phyloP scores from a whole-genome alignment of 768 basidiomycete genomes.

The Vararia minispora region DNA sequence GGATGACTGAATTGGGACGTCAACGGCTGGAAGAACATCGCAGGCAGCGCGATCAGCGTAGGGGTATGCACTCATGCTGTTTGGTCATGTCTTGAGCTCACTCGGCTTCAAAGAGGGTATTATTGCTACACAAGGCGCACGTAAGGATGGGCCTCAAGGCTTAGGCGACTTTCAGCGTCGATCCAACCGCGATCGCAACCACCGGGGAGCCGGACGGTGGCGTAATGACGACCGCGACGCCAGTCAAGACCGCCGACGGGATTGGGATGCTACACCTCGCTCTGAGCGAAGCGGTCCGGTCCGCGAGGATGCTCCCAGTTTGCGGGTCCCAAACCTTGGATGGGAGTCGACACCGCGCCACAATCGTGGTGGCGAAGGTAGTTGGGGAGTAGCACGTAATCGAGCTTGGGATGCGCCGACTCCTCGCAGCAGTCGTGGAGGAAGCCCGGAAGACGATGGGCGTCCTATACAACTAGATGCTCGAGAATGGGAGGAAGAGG shows the following conservation, averaged over 20 bases:
- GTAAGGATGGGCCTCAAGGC: conserved; percentile 56
- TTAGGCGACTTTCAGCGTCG: conserved; percentile 89
- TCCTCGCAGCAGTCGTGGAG: conserved; percentile 53
- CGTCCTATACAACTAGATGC: conserved; percentile 55
- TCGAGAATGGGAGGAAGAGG: conserved; percentile 97
- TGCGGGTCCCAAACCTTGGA: conserved; percentile 82
- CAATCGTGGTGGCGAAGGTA: conserved; percentile 39
- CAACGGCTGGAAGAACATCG: conserved; percentile 69
- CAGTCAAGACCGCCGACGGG: conserved; percentile 21
- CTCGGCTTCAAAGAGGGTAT: conserved; percentile 50
- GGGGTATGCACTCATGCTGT: conserved; percentile 31
- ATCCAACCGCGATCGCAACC: conserved; percentile 56
- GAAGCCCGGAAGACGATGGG: conserved; percentile 61
- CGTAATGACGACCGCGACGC: conserved; percentile 23
- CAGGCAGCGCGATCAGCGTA: conserved; percentile 54
- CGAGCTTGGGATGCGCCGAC: conserved; percentile 79
- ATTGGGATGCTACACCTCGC: conserved; percentile 55
- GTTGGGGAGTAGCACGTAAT: conserved; percentile 46
- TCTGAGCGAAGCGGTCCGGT: conserved; percentile 35
- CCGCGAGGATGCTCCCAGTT: conserved; percentile 63
- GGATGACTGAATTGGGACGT: conserved; percentile 68
- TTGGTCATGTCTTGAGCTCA: neutral
- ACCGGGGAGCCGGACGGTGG: conserved; percentile 29
- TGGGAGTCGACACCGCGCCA: conserved; percentile 90
- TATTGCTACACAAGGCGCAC: conserved; percentile 41